Conservation (phyloP, 2,329 filamentous ascomycete species). For the Aspergillus candidus region DNA sequence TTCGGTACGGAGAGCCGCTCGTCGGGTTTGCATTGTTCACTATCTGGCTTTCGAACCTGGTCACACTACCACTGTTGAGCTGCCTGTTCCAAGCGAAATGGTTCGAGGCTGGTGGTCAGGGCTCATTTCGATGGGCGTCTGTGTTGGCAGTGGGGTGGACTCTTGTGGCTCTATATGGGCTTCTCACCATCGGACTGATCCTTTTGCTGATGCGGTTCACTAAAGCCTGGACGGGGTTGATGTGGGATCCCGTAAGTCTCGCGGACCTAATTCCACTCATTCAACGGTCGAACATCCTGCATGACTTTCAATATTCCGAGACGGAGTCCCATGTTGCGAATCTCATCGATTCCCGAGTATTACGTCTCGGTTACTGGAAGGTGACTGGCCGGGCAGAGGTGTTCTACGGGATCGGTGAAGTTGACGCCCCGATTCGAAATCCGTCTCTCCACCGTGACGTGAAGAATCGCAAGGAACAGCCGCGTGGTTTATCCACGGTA, state of each 20-base stretch:
- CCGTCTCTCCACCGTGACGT: conserved; percentile 28
- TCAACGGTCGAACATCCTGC: conserved; percentile 70
- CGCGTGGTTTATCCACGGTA: conserved; percentile 28
- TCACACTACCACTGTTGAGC: conserved; percentile 76
- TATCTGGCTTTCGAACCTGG: conserved; percentile 67
- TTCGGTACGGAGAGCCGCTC: conserved; percentile 61
- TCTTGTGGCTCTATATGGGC: conserved; percentile 64
- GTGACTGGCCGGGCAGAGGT: conserved; percentile 60
- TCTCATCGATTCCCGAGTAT: conserved; percentile 51
- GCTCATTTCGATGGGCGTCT: conserved; percentile 70
- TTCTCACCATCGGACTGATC: conserved; percentile 55
- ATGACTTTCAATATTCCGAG: conserved; percentile 65
- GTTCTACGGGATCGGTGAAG: conserved; percentile 75
- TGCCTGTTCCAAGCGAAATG: conserved; percentile 64
- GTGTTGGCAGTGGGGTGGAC: conserved; percentile 75
- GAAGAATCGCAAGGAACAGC: conserved; percentile 25
- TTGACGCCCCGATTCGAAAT: conserved; percentile 47
- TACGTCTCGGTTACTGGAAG: conserved; percentile 83
- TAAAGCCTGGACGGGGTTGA: conserved; percentile 62
- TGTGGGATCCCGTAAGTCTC: conserved; percentile 78
- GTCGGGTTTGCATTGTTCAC: conserved; percentile 61
- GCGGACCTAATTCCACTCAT: conserved; percentile 75
- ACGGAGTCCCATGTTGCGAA: conserved; percentile 44
- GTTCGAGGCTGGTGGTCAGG: conserved; percentile 53
- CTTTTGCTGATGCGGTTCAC: conserved; percentile 61